Evolutionary conservation across 2,329 filamentous ascomycete species (phyloP), one percentile per base, ranked within the genome.

Genomic region (Arthrobotrys iridis): DNA sequence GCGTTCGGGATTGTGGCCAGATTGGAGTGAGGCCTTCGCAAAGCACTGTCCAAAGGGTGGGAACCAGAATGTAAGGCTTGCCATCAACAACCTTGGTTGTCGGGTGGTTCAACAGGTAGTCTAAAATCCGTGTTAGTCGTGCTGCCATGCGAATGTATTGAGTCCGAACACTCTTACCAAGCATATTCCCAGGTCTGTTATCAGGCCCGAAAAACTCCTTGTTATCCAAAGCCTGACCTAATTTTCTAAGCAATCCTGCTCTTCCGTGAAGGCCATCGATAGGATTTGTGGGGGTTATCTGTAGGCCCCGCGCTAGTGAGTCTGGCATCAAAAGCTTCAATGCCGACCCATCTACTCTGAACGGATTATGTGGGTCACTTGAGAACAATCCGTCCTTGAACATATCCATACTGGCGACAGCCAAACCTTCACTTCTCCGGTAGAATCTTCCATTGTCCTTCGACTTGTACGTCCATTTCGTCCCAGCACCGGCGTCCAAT

Each of bases 91-190:
- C 93, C 80, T 94, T 90, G 3, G 94, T 97, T 1, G 92, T 90
- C 0, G 93, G 92, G 81, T 98, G 95, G 2, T 91, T 91, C 40
- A 98, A 87, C n/a, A 98, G 88, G 81, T 96, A 93, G 82, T 98
- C 94, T 93, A 46, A n/a, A 18, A 55, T 41, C 20, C 13, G 18
- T 2, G 50, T 55, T 37, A 55, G 30, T 24, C 15, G 11, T 35
- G 40, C 41, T 6, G 15, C 20, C 30, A 48, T 3, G 2, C 4
- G 1, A n/a, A 18, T 35, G 4, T 2, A 24, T 37, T 28, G 5
- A 28, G 15, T n/a, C n/a, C 22, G 63, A 37, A 33, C 43, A 28
- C 4, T 15, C 82, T 79, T 85, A 95, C 93, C 93, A 77, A 98
- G 88, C 89, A 99, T 93, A 81, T 97, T 96, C 78, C 95, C 95